A percentile compares a stretch with the other conserved stretches of the same genome.
Conservation (phyloP, 768 basidiomycete genomes). For the Kwoniella sp. region DNA sequence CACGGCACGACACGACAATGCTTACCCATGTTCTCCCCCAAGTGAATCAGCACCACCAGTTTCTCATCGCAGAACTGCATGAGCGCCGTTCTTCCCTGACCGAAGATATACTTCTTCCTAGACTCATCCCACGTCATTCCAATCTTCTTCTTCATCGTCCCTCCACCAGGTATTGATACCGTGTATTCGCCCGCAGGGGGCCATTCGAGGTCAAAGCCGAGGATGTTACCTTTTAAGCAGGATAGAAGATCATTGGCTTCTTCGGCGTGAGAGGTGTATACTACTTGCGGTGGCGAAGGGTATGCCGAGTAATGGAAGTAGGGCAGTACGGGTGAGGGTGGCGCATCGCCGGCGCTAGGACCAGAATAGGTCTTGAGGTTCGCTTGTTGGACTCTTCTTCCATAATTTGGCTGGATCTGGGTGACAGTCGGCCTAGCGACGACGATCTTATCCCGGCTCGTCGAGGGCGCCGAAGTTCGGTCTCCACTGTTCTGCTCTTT, state of each 20-base stretch:
- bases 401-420: not conserved
- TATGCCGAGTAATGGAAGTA: conserved; percentile 34
- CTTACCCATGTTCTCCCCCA: conserved; percentile 42
- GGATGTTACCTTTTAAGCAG: conserved; percentile 36
- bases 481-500: not conserved
- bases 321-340: conserved; percentile 1
- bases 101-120: conserved; percentile 22
- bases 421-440: not conserved
- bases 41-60: conserved; percentile 43
- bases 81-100: conserved; percentile 40
- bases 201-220: conserved; percentile 56
- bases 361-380: not conserved
- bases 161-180: conserved; percentile 8
- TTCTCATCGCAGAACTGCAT: conserved; percentile 43
- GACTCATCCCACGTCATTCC: conserved; percentile 25
- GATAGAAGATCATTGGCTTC: conserved; percentile 49
- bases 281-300: conserved; percentile 29
- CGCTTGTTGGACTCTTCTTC: no score
- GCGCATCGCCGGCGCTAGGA: not conserved
- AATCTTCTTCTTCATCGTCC: conserved; percentile 5
- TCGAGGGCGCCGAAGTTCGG: not conserved
- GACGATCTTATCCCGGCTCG: not conserved
- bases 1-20: no score
- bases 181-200: conserved; percentile 32
- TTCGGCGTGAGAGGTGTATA: conserved; percentile 37